Base-by-base conservation (phyloP, 768 basidiomycete species). In the Psilocybe azurescens region DNA sequence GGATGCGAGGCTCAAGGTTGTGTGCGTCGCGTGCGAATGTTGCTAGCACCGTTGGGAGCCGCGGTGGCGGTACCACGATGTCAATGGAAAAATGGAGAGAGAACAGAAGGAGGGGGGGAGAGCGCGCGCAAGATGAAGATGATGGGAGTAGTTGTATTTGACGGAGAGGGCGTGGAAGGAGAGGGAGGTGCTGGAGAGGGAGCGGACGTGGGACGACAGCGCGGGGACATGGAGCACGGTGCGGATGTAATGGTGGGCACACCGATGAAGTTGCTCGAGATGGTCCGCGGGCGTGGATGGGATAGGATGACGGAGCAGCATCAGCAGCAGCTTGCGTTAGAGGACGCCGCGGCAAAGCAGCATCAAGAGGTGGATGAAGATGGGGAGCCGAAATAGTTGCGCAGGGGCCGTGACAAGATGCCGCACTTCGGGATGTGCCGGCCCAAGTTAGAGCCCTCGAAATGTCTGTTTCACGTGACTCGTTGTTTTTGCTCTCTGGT, bases 241-340 rank as follows among this genome's bases (percentile, higher is more conserved):
- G 76, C 87, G 1, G 87, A 88, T 56, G 69, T 89, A 13, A 69
- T 89, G 7, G 81, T 92, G 1, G 86, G 88, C 0, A 92, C 89
- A 11, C 87, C 86, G 14, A 78, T 81, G 73, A 89, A 86, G 72
- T 69, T 87, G 29, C 75, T 90, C 64, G 89, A 89, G 64, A 80
- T 89, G 73, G 79, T 80, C 49, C 75, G 78, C 47, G 86, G 85
- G 3, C 78, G 73, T 57, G 82, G 83, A 1, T 88, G 85, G 48
- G 65, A 55, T 16, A 60, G 68, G 30, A 62, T 67, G 65, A 74
- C 77, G 51, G 70, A 71, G 6, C 38, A 50, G 11, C 56, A 52
- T 3, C 50, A 20, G 13, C 33, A 56, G 38, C 58, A 65, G 14
- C 48, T 33, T 7, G 67, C 67, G 36, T 62, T 69, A 62, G 69